Percentiles rank a stretch among this genome's conserved stretches.
phyloP scores from a whole-genome alignment of 176 grass and related monocot genomes.

The Cymbopogon citratus region DNA sequence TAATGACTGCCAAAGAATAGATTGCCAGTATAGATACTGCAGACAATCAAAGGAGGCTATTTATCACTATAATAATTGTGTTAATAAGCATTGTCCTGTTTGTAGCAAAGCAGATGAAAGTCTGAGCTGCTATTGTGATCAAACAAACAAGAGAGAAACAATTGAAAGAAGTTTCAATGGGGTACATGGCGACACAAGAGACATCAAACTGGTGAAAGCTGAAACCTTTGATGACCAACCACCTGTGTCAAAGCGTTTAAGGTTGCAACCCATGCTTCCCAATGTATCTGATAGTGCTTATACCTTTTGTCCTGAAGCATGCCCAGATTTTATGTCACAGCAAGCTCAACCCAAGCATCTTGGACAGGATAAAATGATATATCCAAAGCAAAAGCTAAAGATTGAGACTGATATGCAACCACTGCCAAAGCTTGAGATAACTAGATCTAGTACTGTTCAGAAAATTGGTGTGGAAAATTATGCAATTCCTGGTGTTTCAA shows the following conservation, averaged over 20 bases:
- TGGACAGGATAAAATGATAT: constrained; percentile 39
- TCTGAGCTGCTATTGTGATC: constrained; percentile 29
- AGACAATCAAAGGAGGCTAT: constrained; percentile 38
- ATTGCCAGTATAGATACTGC: constrained; percentile 50
- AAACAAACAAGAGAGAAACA: constrained; percentile 24
- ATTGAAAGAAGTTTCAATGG: constrained; percentile 24
- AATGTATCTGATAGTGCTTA: constrained; percentile 31
- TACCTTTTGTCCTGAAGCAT: constrained; percentile 26
- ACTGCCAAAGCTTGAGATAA: constrained; percentile 19
- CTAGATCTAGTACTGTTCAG: constrained; percentile 22
- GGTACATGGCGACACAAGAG: constrained; percentile 40
- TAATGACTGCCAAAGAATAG: constrained; percentile 41
- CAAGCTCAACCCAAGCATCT: constrained; percentile 17
- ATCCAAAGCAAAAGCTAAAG: constrained; percentile 37
- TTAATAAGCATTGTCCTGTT: constrained; percentile 45
- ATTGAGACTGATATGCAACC: constrained; percentile 7
- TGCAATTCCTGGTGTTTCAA: constrained; percentile 29
- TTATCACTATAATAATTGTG: constrained; percentile 53
- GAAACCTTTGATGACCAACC: constrained; percentile 54
- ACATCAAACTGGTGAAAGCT: constrained; percentile 35
- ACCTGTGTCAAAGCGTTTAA: constrained; percentile 50
- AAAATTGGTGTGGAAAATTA: constrained; percentile 31
- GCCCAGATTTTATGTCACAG: constrained; percentile 31
- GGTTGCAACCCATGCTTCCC: constrained; percentile 24
- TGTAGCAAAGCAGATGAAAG: constrained; percentile 46